phyloP scores from a whole-genome alignment of 202 grass and related monocot species.

The Miscanthus sacchariflorus region DNA sequence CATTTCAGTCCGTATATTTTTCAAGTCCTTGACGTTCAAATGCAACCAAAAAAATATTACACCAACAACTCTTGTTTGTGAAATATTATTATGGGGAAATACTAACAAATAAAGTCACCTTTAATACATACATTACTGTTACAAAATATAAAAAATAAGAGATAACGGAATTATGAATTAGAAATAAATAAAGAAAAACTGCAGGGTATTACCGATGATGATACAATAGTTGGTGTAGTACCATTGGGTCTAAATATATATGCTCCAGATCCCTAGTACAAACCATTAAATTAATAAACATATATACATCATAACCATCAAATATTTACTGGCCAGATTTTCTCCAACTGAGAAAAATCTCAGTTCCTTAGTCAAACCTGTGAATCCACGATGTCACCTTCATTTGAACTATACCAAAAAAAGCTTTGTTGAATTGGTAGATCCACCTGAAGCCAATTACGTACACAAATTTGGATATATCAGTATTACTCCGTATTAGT shows the following conservation, averaged over 20 bases:
- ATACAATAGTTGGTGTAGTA: slow-evolving; percentile 57
- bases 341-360: slow-evolving; percentile 19
- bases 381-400: slow-evolving; percentile 63
- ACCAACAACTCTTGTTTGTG: background rate
- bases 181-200: slow-evolving; percentile 6
- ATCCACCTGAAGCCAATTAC: slow-evolving; percentile 65
- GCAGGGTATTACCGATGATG: slow-evolving; percentile 63
- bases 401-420: slow-evolving; percentile 81
- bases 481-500: too few relatives aligned
- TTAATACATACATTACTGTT: slow-evolving; percentile 10
- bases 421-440: slow-evolving; percentile 76
- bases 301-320: slow-evolving; percentile 28
- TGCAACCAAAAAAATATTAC: background rate
- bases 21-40: background rate
- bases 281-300: slow-evolving; percentile 14
- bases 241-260: slow-evolving; percentile 94
- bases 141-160: background rate
- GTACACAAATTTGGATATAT: background rate
- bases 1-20: background rate
- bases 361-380: slow-evolving; percentile 63
- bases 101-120: background rate
- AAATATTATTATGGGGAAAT: slow-evolving; percentile 3
- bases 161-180: slow-evolving; percentile 6
- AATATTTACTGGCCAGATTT: slow-evolving; percentile 22
- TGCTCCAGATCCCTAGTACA: slow-evolving; percentile 76